phyloP scores from a whole-genome alignment of 148 eudicot genomes.

The Camellia lanceoleosa region DNA sequence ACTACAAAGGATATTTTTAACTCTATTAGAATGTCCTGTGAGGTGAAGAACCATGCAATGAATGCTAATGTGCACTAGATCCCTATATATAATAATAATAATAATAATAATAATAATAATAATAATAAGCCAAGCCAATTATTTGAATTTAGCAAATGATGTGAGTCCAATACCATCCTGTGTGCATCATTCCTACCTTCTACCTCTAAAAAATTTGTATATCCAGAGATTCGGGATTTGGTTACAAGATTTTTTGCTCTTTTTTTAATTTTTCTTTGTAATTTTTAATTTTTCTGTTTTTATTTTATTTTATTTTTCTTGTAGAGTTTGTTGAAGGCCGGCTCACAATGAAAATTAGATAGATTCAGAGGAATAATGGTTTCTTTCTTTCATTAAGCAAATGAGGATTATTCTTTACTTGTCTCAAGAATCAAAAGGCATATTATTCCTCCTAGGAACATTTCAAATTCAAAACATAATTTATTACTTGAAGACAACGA shows the following conservation, averaged over 20 bases:
- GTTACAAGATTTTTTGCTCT: neutral
- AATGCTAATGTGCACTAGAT: too few species aligned
- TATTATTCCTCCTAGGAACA: neutral
- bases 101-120: too few species aligned
- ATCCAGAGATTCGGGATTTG: neutral
- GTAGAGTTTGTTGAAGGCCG: neutral
- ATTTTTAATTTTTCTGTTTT: too few species aligned
- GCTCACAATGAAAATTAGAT: neutral
- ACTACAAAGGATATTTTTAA: too few species aligned
- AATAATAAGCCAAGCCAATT: too few species aligned
- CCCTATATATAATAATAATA: too few species aligned
- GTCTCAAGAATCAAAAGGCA: neutral
- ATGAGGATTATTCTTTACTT: neutral
- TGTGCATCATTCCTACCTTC: too few species aligned
- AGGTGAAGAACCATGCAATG: too few species aligned
- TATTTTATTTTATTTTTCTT: neutral
- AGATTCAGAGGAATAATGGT: too few species aligned
- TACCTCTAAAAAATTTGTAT: neutral
- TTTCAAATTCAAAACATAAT: too few species aligned
- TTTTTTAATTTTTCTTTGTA: neutral
- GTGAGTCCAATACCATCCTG: neutral
- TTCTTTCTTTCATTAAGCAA: neutral
- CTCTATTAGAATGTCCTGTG: too few species aligned
- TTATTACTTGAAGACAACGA: too few species aligned
- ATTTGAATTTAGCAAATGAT: neutral